Evolutionary conservation across 257 asterid species (phyloP).

Genomic region (Ophiorrhiza pumila): DNA sequence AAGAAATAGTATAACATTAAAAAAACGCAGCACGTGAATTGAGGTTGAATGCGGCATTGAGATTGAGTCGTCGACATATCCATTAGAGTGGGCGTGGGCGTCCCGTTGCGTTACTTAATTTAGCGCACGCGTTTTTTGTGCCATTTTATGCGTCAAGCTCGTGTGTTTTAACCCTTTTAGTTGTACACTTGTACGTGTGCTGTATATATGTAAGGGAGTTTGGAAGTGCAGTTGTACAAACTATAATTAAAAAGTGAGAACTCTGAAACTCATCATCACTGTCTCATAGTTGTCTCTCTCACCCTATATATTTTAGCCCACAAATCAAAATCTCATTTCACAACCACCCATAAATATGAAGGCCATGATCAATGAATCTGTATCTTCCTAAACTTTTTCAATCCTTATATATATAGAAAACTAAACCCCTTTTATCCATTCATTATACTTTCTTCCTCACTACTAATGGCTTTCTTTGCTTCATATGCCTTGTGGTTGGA

Average conservation of each 20-base stretch:
- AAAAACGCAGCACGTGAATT: neutral
- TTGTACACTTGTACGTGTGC: neutral
- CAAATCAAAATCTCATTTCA: no score
- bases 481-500: neutral
- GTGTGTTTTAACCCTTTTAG: neutral
- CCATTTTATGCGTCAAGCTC: conserved; percentile 9
- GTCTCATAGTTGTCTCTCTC: neutral
- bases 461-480: neutral
- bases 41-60: neutral
- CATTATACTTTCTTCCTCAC: neutral
- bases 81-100: no score
- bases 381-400: neutral
- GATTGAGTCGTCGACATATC: neutral
- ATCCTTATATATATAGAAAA: neutral
- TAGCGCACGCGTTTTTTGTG: conserved; percentile 12
- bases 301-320: neutral
- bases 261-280: no score
- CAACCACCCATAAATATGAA: no score
- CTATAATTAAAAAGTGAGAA: no score
- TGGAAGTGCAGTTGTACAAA: no score
- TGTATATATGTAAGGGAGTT: no score
- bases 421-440: neutral
- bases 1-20: no score
- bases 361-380: neutral
- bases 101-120: neutral